These are phyloP conservation scores for Haplographium delicatum DNA, from an alignment of 495 filamentous ascomycete genomes.

Conservation along the genomic window DNA sequence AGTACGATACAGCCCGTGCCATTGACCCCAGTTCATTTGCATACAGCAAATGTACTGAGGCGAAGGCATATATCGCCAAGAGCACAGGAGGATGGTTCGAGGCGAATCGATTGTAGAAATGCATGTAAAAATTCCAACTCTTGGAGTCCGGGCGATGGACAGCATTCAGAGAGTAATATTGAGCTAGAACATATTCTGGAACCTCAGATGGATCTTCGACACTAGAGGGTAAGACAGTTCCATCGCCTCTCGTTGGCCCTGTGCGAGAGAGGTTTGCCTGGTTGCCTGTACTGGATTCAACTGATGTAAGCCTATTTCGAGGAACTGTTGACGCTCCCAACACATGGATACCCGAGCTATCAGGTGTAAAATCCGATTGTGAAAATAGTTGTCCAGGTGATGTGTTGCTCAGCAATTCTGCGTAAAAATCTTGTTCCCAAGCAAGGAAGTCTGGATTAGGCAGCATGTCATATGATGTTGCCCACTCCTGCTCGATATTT, in stretches of 20 bases:
- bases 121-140: conserved; percentile 9
- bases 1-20: conserved; percentile 1
- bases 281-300: background rate
- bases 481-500: conserved; percentile 1
- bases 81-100: conserved; percentile 4
- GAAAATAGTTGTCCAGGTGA: background rate
- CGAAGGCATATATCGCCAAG: conserved; percentile 2
- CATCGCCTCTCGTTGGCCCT: background rate
- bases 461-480: background rate
- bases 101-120: conserved; percentile 7
- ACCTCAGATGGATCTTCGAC: conserved; percentile 2
- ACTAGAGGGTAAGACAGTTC: background rate
- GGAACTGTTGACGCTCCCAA: background rate
- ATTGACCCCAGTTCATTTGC: conserved; percentile 4
- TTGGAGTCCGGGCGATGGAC: conserved; percentile 3
- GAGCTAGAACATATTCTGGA: conserved; percentile 3
- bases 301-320: background rate
- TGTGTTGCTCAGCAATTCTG: conserved; percentile 1
- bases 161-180: conserved; percentile 6
- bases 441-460: conserved; percentile 3
- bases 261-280: background rate
- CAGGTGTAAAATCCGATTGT: background rate
- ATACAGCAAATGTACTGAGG: conserved; percentile 4
- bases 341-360: background rate
- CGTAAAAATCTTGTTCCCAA: conserved; percentile 7